These are phyloP conservation scores for Paraurostyla sp. DNA, from an alignment of 73 alveolate species.

Conservation along the genomic window DNA sequence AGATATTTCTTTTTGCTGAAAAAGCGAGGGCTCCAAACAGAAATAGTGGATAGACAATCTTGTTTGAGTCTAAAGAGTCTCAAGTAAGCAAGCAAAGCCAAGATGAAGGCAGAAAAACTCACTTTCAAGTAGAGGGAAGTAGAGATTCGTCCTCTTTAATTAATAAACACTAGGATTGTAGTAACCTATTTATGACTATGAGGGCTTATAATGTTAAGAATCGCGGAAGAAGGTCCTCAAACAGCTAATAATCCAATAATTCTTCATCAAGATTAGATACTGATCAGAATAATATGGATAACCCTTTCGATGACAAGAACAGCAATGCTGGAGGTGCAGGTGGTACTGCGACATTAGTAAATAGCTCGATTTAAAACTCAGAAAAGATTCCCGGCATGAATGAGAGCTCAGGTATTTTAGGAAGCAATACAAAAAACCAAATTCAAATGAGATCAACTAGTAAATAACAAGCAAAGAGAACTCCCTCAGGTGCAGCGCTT, in stretches of 20 bases:
- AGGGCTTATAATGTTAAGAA: conserved; percentile 12
- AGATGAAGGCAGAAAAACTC: conserved; percentile 35
- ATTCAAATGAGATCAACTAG: neutral
- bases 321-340: neutral
- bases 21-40: too few species aligned
- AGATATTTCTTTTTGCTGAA: conserved; percentile 1
- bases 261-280: neutral
- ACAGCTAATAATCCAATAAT: conserved; percentile 20
- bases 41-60: neutral
- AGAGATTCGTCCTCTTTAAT: neutral
- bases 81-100: neutral
- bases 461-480: neutral
- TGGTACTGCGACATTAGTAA: too few species aligned
- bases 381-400: neutral
- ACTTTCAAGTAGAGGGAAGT: neutral
- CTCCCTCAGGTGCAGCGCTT: neutral
- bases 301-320: neutral
- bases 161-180: neutral
- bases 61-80: conserved; percentile 12
- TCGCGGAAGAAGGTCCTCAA: conserved; percentile 26
- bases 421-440: neutral
- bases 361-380: conserved; percentile 9
- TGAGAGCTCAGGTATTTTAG: neutral
- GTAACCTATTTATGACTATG: conserved; percentile 35
- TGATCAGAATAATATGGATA: neutral